phyloP scores from a whole-genome alignment of 2,329 filamentous ascomycete genomes.

The Aspergillus tanneri region DNA sequence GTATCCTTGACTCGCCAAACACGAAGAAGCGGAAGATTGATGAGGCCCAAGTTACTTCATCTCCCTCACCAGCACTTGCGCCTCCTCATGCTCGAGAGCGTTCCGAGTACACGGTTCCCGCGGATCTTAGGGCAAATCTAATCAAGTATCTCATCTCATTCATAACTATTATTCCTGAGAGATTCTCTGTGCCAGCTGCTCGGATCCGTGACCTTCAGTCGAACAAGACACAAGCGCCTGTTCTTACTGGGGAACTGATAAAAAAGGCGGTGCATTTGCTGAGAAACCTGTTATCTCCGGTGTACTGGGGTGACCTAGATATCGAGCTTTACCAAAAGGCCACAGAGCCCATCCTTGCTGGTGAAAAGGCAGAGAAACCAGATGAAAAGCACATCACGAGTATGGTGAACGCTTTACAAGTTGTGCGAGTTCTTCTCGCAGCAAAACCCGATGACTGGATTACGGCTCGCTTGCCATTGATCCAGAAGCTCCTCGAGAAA shows the following conservation, averaged over 20 bases:
- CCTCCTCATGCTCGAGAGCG: slow-evolving; percentile 50
- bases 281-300: slow-evolving; percentile 77
- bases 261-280: slow-evolving; percentile 81
- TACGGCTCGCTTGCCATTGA: slow-evolving; percentile 67
- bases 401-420: slow-evolving; percentile 91
- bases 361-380: slow-evolving; percentile 79
- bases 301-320: slow-evolving; percentile 89
- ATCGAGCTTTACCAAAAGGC: slow-evolving; percentile 88
- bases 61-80: slow-evolving; percentile 54
- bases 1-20: slow-evolving; percentile 67
- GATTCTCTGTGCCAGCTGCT: slow-evolving; percentile 72
- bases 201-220: slow-evolving; percentile 59
- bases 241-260: slow-evolving; percentile 71
- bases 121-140: slow-evolving; percentile 70
- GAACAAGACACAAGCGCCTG: slow-evolving; percentile 50
- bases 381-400: slow-evolving; percentile 81
- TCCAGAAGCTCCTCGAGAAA: slow-evolving; percentile 90
- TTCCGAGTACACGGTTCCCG: slow-evolving; percentile 67
- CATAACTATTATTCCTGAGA: slow-evolving; percentile 84
- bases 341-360: slow-evolving; percentile 78
- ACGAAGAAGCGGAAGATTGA: slow-evolving; percentile 76
- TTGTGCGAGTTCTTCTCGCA: slow-evolving; percentile 84
- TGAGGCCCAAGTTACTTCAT: slow-evolving; percentile 55
- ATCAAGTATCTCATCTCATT: slow-evolving; percentile 95
- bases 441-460: slow-evolving; percentile 91